Conservation (phyloP, 1,139 yeast genomes). For the Suhomyces wounanorum region DNA sequence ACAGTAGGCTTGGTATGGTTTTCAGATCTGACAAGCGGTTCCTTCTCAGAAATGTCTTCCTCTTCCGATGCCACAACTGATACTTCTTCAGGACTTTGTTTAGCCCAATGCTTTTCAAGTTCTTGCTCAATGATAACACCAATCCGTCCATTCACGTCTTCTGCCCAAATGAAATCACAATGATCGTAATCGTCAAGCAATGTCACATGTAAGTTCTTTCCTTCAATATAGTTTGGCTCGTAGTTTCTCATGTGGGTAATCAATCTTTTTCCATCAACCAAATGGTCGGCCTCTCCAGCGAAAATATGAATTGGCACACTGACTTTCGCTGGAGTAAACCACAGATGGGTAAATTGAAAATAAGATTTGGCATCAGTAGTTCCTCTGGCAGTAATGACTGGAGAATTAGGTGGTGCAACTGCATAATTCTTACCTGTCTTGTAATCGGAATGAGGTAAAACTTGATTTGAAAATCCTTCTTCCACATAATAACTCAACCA, state of each 20-base stretch:
- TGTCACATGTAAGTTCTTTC: conserved; percentile 36
- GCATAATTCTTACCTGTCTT: conserved; percentile 29
- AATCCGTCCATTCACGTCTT: conserved; percentile 41
- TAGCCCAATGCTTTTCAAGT: conserved; percentile 3
- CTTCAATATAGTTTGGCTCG: conserved; percentile 49
- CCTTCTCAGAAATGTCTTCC: background rate
- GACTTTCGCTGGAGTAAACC: conserved; percentile 55
- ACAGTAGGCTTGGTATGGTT: background rate
- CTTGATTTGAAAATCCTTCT: conserved; percentile 44
- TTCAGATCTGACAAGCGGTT: background rate
- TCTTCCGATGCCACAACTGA: background rate
- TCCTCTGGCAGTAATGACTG: conserved; percentile 5
- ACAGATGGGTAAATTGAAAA: conserved; percentile 49
- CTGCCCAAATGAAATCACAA: conserved; percentile 60
- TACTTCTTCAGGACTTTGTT: background rate
- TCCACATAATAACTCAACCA: conserved; percentile 62
- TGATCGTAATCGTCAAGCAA: conserved; percentile 54
- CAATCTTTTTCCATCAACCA: conserved; percentile 67
- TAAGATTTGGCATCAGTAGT: conserved; percentile 53
- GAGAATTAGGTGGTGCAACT: conserved; percentile 12
- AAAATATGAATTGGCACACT: conserved; percentile 57
- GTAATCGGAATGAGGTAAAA: conserved; percentile 37
- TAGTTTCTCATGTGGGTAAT: conserved; percentile 50
- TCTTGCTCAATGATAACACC: conserved; percentile 22
- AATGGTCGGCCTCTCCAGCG: conserved; percentile 61